These are phyloP conservation scores for Xylaria sp. DNA, from an alignment of 495 filamentous ascomycete species.

Conservation along the genomic window DNA sequence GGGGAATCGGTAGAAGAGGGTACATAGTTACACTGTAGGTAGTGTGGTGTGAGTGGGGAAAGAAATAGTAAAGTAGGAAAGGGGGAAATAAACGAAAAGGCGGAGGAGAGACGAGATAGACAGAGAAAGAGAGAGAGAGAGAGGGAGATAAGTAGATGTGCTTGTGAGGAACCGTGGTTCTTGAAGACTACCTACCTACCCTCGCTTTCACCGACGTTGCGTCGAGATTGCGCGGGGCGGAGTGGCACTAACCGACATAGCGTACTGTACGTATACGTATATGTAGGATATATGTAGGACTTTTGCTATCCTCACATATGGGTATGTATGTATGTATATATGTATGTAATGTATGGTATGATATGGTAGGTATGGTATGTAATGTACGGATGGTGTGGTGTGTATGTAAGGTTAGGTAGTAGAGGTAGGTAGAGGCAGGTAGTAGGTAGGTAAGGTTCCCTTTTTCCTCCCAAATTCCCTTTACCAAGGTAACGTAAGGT, in stretches of 20 bases:
- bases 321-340: too few species aligned
- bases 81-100: not conserved
- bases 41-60: constrained; percentile 2
- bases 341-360: too few species aligned
- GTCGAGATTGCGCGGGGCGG: constrained; percentile 2
- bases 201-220: not conserved
- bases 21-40: not conserved
- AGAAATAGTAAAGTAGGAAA: not conserved
- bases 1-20: not conserved
- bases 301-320: not conserved
- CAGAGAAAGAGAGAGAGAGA: not conserved
- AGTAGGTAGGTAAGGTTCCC: not conserved
- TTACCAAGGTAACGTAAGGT: not conserved
- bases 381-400: too few species aligned
- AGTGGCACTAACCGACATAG: not conserved
- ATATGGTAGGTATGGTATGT: too few species aligned
- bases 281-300: too few species aligned
- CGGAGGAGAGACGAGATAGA: too few species aligned
- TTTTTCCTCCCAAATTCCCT: not conserved
- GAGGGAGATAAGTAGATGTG: not conserved
- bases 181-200: not conserved
- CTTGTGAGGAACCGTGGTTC: too few species aligned
- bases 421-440: too few species aligned
- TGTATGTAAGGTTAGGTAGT: too few species aligned
- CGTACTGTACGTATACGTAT: too few species aligned